These are phyloP conservation scores for Monosporascus sp. DNA, from an alignment of 2,329 filamentous ascomycete genomes.

Conservation along the genomic window DNA sequence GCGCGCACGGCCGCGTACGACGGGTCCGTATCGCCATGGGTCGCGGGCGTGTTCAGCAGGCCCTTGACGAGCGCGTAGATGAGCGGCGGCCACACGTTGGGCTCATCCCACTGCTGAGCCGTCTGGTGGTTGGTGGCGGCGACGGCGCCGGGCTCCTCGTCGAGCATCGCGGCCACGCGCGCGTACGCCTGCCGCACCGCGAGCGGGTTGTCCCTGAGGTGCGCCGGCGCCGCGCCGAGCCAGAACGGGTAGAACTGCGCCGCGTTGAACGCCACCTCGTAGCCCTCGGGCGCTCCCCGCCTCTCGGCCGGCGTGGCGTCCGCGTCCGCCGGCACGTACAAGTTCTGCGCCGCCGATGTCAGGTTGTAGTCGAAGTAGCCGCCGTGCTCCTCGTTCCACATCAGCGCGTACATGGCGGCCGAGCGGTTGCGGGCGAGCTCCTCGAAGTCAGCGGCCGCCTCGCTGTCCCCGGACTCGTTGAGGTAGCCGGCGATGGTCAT, in stretches of 20 bases:
- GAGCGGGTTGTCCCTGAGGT: constrained; percentile 53
- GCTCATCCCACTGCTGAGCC: constrained; percentile 65
- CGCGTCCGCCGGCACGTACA: constrained; percentile 46
- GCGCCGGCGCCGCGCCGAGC: constrained; percentile 56
- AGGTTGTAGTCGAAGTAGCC: constrained; percentile 67
- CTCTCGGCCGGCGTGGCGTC: constrained; percentile 38
- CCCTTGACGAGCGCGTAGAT: constrained; percentile 60
- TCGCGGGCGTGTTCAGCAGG: constrained; percentile 53
- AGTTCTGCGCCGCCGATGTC: constrained; percentile 50
- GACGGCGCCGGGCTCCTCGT: constrained; percentile 49
- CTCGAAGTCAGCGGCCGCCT: constrained; percentile 44
- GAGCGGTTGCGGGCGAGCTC: constrained; percentile 47
- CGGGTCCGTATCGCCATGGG: constrained; percentile 47
- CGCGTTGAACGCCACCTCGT: constrained; percentile 53
- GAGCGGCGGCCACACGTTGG: constrained; percentile 65
- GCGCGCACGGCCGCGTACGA: constrained; percentile 48
- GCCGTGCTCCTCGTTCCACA: constrained; percentile 60
- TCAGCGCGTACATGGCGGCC: constrained; percentile 55
- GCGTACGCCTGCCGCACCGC: constrained; percentile 50
- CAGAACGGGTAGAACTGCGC: constrained; percentile 66
- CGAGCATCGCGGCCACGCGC: constrained; percentile 49
- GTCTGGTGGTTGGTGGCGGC: constrained; percentile 57
- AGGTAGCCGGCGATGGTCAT: constrained; percentile 52
- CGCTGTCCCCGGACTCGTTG: constrained; percentile 43
- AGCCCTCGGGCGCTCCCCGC: constrained; percentile 43